Evolutionary conservation across 1,139 yeast species (phyloP), one percentile per base, ranked within the genome.

Genomic region (Nadsonia starkeyi-henricii): DNA sequence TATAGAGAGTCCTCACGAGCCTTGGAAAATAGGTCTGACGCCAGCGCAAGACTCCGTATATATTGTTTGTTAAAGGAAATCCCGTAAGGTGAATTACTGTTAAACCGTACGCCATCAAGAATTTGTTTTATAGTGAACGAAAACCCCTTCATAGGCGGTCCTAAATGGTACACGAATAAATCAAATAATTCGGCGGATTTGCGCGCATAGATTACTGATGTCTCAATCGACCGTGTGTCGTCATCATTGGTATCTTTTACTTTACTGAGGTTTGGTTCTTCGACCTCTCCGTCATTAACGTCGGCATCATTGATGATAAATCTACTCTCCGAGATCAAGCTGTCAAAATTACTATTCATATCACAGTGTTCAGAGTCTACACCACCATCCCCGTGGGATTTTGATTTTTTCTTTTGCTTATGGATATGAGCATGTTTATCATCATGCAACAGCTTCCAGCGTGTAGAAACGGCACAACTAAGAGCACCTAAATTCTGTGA

Each of bases 131-230:
- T 66, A 0, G 91, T 82, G 57, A 53, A 50, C 13, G 55, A 55
- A 54, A 80, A 77, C 2, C 86, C 78, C 57, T 77, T 77, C 62
- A 82, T 73, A 0, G 89, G 79, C 0, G 94, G 93, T 0, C 89
- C 84, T 46, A 85, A 67, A 55, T 79, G 73, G 54, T 73, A 74
- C 2, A 81, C 78, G 61, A 84, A 85, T 43, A 81, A 60, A 49
- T 78, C 79, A 61, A 82, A 82, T 20, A 83, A 65, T 55, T 78
- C 81, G 17, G 17, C 39, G 4, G 39, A 33, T 33, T 33, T 33
- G 17, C 39, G 39, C 17, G 39, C 39, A 15, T 54, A 55, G 12
- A 46, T 46, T 21, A 42, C 45, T 13, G 17, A 46, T 20, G 33
- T 42, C 20, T 47, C 44, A 36, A 39, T 15, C 42, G 46, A 17